Conservation (phyloP, 208 protist species). For the Plasmodiophora brassicae region DNA sequence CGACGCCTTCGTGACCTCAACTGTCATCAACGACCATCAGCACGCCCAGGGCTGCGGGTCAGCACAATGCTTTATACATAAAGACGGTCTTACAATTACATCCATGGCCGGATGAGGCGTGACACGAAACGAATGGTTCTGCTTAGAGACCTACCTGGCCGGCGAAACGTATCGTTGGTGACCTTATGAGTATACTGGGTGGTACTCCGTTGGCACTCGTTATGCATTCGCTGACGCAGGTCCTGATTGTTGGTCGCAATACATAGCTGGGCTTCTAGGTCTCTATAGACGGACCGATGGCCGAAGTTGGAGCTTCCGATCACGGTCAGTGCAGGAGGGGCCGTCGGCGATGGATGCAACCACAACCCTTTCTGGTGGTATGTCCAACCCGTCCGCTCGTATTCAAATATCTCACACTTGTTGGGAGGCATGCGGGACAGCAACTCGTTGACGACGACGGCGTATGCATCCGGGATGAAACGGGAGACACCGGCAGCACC, state of each 20-base stretch:
- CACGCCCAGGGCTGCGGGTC: no score
- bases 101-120: no score
- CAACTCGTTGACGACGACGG: background rate
- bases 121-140: no score
- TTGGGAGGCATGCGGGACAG: background rate
- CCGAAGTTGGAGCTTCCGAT: constrained; percentile 17
- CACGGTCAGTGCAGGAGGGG: background rate
- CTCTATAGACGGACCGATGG: background rate
- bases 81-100: no score
- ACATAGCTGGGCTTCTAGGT: background rate
- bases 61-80: no score
- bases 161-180: no score
- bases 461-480: background rate
- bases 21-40: no score
- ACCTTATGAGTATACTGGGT: no score
- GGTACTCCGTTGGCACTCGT: no score
- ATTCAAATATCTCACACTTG: background rate
- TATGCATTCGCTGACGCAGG: background rate
- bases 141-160: no score
- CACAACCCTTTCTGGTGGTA: constrained; percentile 12
- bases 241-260: background rate
- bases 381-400: background rate
- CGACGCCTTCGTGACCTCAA: no score
- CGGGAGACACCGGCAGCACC: background rate
- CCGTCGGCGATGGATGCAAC: background rate